These are phyloP conservation scores for Candida koratica DNA, from an alignment of 805 yeast species.

Conservation along the genomic window DNA sequence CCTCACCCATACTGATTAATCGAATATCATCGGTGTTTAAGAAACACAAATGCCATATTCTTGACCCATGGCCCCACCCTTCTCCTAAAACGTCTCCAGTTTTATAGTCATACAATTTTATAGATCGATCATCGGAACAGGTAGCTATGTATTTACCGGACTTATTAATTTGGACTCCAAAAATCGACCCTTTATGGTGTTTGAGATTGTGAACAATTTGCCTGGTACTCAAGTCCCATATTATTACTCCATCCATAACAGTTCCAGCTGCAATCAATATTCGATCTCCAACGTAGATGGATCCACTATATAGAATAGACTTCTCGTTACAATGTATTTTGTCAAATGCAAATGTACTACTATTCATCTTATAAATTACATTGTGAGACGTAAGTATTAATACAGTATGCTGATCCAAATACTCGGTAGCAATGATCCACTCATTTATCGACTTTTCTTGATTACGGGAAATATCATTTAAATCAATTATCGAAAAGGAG, in stretches of 20 bases:
- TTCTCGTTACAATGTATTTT: slow-evolving; percentile 57
- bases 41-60: slow-evolving; percentile 83
- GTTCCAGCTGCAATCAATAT: slow-evolving; percentile 83
- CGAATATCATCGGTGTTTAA: slow-evolving; percentile 21
- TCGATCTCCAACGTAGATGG: slow-evolving; percentile 46
- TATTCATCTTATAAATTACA: slow-evolving; percentile 38
- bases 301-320: slow-evolving; percentile 85
- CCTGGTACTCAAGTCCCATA: slow-evolving; percentile 60
- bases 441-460: slow-evolving; percentile 60
- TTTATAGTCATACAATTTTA: slow-evolving; percentile 65
- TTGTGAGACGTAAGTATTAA: slow-evolving; percentile 79
- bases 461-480: slow-evolving; percentile 11
- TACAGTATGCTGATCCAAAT: slow-evolving; percentile 34
- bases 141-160: slow-evolving; percentile 58
- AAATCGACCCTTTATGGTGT: slow-evolving; percentile 89
- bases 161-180: slow-evolving; percentile 64
- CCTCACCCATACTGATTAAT: slow-evolving; percentile 71
- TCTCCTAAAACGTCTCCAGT: slow-evolving; percentile 60
- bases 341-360: slow-evolving; percentile 25
- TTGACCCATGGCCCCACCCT: slow-evolving; percentile 96
- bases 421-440: slow-evolving; percentile 71
- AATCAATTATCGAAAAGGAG: slow-evolving; percentile 48
- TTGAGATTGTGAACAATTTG: slow-evolving; percentile 51
- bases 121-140: slow-evolving; percentile 93
- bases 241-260: slow-evolving; percentile 78